Evolutionary conservation across 208 protist species (phyloP).

Genomic region (Leishmania mexicana): DNA sequence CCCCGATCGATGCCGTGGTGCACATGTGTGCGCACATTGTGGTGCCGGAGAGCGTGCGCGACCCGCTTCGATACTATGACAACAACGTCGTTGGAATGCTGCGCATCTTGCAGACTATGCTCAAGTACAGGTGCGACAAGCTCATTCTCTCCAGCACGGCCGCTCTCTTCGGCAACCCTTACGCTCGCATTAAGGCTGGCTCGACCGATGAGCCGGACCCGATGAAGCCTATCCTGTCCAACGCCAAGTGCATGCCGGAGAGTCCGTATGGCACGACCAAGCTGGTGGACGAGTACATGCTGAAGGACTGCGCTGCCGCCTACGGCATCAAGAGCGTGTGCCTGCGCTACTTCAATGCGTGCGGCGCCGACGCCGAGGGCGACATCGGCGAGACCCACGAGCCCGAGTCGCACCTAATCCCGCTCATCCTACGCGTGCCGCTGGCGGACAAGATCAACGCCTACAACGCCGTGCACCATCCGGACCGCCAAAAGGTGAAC

Average conservation of each 20-base stretch:
- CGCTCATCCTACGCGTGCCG: slow-evolving; percentile 94
- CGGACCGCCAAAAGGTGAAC: slow-evolving; percentile 39
- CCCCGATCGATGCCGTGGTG: slow-evolving; percentile 90
- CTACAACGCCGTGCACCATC: slow-evolving; percentile 44
- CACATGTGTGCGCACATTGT: slow-evolving; percentile 96
- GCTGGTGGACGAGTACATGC: slow-evolving; percentile 92
- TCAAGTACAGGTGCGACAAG: slow-evolving; percentile 87
- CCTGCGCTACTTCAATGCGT: slow-evolving; percentile 99
- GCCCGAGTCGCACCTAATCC: slow-evolving; percentile 98
- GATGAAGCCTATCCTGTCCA: slow-evolving; percentile 65
- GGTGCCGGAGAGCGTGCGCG: slow-evolving; percentile 92
- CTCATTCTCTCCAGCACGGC: slow-evolving; percentile 97
- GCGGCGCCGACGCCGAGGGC: slow-evolving; percentile 94
- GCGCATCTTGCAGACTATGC: slow-evolving; percentile 94
- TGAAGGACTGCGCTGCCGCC: slow-evolving; percentile 82
- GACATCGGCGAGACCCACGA: slow-evolving; percentile 96
- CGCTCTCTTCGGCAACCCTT: slow-evolving; percentile 92
- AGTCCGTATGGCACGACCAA: slow-evolving; percentile 96
- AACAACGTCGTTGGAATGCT: slow-evolving; percentile 97
- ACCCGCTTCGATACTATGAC: slow-evolving; percentile 96
- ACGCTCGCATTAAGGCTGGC: slow-evolving; percentile 23
- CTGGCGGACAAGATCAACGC: slow-evolving; percentile 80
- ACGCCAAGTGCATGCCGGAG: slow-evolving; percentile 64
- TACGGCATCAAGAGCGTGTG: slow-evolving; percentile 87
- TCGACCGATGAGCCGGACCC: slow-evolving; percentile 24